These are phyloP conservation scores for Closterium sp. DNA, from an alignment of 139 green algal species.

Conservation along the genomic window DNA sequence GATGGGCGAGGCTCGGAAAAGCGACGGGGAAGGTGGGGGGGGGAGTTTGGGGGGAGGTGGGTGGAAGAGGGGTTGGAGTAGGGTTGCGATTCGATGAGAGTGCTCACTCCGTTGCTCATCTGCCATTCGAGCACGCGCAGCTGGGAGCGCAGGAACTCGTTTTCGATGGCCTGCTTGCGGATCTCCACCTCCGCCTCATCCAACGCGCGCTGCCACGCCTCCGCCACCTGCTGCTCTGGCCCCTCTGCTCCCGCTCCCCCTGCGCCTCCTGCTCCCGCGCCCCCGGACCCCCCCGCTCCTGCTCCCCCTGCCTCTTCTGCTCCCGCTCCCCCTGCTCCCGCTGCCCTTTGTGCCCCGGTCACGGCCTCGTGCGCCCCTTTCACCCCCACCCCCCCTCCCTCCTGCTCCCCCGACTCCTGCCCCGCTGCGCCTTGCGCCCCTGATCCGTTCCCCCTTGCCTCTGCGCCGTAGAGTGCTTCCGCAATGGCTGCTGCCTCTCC, in stretches of 20 bases:
- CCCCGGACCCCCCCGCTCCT: neutral
- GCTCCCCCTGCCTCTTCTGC: too few species aligned
- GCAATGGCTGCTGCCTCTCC: neutral
- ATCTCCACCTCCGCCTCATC: neutral
- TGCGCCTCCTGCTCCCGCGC: neutral
- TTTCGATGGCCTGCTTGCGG: neutral
- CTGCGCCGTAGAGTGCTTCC: neutral
- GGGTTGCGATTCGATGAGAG: neutral
- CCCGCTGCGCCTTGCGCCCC: neutral
- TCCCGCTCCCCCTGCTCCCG: neutral
- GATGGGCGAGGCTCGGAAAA: too few species aligned
- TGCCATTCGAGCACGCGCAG: constrained; percentile 5
- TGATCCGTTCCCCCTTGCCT: neutral
- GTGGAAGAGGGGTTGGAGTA: neutral
- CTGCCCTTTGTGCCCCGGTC: neutral
- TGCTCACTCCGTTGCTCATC: neutral
- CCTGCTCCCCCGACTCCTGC: neutral
- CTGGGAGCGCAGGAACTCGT: neutral
- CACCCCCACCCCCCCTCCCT: neutral
- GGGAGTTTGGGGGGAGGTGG: too few species aligned
- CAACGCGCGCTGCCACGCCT: neutral
- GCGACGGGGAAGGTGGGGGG: neutral
- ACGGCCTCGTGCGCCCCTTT: neutral
- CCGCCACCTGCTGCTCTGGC: neutral
- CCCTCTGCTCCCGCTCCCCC: neutral